Evolutionary conservation across 768 basidiomycete species (phyloP).

Genomic region (Suillus discolor): DNA sequence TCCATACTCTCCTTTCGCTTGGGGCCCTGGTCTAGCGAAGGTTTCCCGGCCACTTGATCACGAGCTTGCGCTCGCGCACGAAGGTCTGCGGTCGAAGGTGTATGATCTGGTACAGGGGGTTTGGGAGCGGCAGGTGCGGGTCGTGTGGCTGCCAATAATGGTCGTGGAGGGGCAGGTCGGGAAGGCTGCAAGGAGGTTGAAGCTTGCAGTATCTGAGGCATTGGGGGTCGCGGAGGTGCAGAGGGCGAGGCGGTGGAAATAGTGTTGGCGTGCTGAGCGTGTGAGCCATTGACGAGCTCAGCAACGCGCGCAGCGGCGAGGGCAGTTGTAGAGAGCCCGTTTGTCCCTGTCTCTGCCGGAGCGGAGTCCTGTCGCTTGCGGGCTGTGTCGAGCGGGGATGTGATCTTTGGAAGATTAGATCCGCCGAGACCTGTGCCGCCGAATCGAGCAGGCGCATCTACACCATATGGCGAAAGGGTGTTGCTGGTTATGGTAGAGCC

Average conservation of each 20-base stretch:
- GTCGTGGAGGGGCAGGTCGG: conserved; percentile 71
- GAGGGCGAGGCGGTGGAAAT: conserved; percentile 38
- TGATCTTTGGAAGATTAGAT: conserved; percentile 46
- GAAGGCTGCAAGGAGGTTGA: conserved; percentile 52
- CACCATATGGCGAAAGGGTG: conserved; percentile 36
- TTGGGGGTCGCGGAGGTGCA: conserved; percentile 26
- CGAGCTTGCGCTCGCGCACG: conserved; percentile 64
- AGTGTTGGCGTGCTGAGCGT: conserved; percentile 41
- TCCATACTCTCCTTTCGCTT: conserved; percentile 54
- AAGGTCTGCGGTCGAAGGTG: conserved; percentile 66
- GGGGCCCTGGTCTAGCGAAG: conserved; percentile 37
- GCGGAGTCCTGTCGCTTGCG: conserved; percentile 53
- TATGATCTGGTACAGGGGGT: conserved; percentile 45
- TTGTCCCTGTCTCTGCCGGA: conserved; percentile 36
- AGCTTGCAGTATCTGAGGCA: conserved; percentile 26
- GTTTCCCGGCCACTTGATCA: conserved; percentile 33
- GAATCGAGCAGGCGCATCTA: conserved; percentile 72
- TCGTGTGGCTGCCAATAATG: conserved; percentile 56
- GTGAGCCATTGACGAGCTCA: conserved; percentile 61
- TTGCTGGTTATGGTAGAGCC: conserved; percentile 29
- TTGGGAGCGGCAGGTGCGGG: conserved; percentile 56
- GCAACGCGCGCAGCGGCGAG: conserved; percentile 60
- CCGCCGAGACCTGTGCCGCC: conserved; percentile 94
- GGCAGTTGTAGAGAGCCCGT: conserved; percentile 44
- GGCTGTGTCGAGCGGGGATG: conserved; percentile 33